Evolutionary conservation across 2,329 filamentous ascomycete genomes (phyloP), one percentile per base, ranked within the genome.

Genomic region (Aspergillus vadensis): DNA sequence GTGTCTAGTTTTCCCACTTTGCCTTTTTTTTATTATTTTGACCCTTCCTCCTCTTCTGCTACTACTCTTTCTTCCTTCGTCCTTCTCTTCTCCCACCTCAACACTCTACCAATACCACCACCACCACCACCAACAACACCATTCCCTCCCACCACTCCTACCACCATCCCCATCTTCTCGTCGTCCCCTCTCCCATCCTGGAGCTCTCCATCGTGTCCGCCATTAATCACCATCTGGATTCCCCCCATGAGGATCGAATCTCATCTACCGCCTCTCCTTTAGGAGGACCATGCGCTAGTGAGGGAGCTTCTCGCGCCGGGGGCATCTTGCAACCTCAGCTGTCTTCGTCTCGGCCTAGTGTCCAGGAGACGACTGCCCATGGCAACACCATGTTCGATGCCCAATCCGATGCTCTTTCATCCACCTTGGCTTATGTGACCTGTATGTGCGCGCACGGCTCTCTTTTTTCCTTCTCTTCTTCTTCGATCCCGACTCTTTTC

Each of bases 321-420:
- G 76, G 72, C 75, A 74, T 71, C 71, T 71, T 72, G 72, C 72
- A 69, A 68, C 68, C 70, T 73, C 69, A 63, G 71, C 67, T 64
- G 59, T 68, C 64, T 58, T 68, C 64, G 57, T 70, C 71, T 72
- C 67, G 70, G 69, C 69, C 68, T 66, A 65, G 67, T 70, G 70
- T 69, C 70, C 71, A 66, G 63, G 63, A 62, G 65, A 65, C 70
- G 65, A 69, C 65, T 65, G 69, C 65, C 70, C 69, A 73, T 71
- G 71, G 71, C 72, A 75, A 76, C 69, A 79, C 75, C 68, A 79
- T 78, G 76, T 72, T 76, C 70, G 72, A 74, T 74, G 69, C 71
- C 67, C 74, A 75, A 69, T 68, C 70, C 65, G 69, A 70, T 67
- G 74, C 68, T 74, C 68, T 64, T 67, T 69, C 73, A 61, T 74